Evolutionary conservation across 768 basidiomycete genomes (phyloP).

Genomic region (Leccinellum albellum): DNA sequence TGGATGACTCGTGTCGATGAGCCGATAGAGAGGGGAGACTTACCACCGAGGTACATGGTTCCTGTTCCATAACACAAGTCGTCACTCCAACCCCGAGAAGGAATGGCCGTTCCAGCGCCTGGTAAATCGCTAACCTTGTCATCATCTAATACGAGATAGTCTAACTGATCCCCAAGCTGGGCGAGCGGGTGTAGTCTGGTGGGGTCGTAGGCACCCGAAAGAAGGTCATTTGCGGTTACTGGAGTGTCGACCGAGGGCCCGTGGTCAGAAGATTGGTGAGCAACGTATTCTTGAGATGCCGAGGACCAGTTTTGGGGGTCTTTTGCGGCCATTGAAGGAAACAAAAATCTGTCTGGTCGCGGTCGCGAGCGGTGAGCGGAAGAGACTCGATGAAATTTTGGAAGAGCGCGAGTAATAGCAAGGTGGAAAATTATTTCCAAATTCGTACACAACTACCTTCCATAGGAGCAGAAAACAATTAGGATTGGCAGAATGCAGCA

Average conservation of each 20-base stretch:
- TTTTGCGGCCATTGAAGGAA: constrained; percentile 27
- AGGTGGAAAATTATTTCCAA: constrained; percentile 21
- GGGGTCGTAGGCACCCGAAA: constrained; percentile 86
- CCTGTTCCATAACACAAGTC: constrained; percentile 99
- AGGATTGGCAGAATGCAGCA: constrained; percentile 15
- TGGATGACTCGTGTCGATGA: constrained; percentile 43
- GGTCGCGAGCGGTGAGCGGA: constrained; percentile 16
- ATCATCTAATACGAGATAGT: constrained; percentile 94
- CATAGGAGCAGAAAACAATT: constrained; percentile 30
- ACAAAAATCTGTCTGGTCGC: constrained; percentile 15
- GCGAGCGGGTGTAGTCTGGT: constrained; percentile 92
- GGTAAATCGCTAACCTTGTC: constrained; percentile 91
- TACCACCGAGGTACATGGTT: constrained; percentile 96
- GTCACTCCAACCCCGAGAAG: constrained; percentile 97
- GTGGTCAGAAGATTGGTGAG: constrained; percentile 43
- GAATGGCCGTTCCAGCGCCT: constrained; percentile 86
- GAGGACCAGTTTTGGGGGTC: constrained; percentile 25
- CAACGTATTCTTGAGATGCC: constrained; percentile 45
- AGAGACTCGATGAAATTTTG: constrained; percentile 28
- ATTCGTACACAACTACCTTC: constrained; percentile 3
- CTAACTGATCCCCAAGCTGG: constrained; percentile 86
- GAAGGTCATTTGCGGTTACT: constrained; percentile 82
- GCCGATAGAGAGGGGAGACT: constrained; percentile 61
- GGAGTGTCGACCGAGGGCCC: constrained; percentile 46
- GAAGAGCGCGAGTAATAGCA: constrained; percentile 20